A percentile compares a stretch with the other conserved stretches of the same genome.
Evolutionary conservation across 2,329 filamentous ascomycete species (phyloP).

Genomic region (Botrytis paeoniae): DNA sequence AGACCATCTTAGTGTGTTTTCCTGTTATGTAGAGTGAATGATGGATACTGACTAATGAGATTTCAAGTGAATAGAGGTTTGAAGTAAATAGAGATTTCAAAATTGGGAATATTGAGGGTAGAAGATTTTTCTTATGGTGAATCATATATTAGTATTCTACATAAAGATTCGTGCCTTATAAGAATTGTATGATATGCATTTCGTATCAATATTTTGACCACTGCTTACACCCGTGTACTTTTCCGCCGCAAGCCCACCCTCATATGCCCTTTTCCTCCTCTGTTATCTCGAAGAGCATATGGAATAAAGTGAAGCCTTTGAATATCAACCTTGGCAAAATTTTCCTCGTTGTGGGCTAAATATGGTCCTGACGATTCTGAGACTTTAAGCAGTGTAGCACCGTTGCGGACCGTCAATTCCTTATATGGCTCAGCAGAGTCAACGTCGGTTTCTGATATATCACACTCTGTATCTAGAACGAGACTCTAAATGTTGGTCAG

Average conservation of each 20-base stretch:
- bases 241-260: constrained; percentile 28
- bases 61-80: neutral
- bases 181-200: neutral
- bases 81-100: neutral
- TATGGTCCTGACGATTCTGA: neutral
- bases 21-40: neutral
- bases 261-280: constrained; percentile 48
- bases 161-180: neutral
- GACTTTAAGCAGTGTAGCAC: constrained; percentile 21
- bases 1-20: neutral
- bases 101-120: neutral
- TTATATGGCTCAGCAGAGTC: constrained; percentile 28
- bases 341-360: constrained; percentile 15
- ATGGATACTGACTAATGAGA: too few relatives aligned
- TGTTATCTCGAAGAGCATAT: constrained; percentile 54
- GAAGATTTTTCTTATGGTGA: neutral
- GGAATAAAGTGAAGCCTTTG: constrained; percentile 50
- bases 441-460: constrained; percentile 23
- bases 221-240: neutral
- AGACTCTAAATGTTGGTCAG: constrained; percentile 17
- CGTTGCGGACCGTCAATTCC: constrained; percentile 27
- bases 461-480: constrained; percentile 23
- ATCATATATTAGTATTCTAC: neutral
- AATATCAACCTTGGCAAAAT: constrained; percentile 19
- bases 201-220: neutral